phyloP scores from a whole-genome alignment of 202 grass and related monocot genomes.

The Saccharum hybrid region DNA sequence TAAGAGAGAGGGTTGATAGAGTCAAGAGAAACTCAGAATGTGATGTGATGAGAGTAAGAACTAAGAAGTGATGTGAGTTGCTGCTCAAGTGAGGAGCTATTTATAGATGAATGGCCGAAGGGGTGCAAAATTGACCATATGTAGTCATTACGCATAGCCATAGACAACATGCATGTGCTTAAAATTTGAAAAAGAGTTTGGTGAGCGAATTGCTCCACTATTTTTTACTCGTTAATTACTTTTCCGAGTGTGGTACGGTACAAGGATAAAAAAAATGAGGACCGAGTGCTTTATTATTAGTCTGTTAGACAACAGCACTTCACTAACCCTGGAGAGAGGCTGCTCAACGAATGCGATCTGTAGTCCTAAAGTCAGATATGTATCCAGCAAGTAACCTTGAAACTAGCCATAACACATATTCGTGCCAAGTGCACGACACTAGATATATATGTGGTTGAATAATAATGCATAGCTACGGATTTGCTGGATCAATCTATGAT shows the following conservation, averaged over 20 bases:
- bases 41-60: background rate
- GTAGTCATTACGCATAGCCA: background rate
- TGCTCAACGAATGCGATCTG: background rate
- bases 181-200: too few species aligned
- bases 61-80: background rate
- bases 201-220: too few species aligned
- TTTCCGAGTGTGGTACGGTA: too few species aligned
- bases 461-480: background rate
- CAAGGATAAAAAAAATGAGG: too few species aligned
- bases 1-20: too few species aligned
- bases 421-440: background rate
- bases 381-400: background rate
- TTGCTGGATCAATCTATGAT: background rate
- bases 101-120: background rate
- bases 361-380: background rate
- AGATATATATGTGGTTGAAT: background rate
- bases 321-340: constrained; percentile 20
- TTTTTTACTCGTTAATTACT: too few species aligned
- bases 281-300: too few species aligned
- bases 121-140: background rate
- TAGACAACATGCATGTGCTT: background rate
- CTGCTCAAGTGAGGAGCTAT: background rate
- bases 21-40: background rate
- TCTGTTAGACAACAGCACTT: too few species aligned
- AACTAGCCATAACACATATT: background rate